These are phyloP conservation scores for Mucor mucedo DNA, from an alignment of 371 early-diverging fungal species.

Conservation along the genomic window DNA sequence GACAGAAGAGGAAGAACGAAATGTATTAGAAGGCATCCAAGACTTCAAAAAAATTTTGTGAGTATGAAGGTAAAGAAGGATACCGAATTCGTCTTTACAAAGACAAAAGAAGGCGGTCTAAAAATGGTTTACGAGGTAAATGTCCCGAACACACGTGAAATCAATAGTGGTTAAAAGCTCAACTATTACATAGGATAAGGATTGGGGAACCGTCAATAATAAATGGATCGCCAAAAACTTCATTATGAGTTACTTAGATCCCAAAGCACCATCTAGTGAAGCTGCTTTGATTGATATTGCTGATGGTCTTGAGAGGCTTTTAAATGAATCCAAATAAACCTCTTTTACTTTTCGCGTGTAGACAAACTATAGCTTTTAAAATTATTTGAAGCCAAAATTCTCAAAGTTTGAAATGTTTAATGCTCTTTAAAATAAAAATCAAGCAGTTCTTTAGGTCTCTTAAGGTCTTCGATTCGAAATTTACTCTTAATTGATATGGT, in stretches of 20 bases:
- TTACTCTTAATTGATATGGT: too few relatives aligned
- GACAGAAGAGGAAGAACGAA: conserved; percentile 50
- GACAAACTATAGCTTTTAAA: too few relatives aligned
- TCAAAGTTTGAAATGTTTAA: too few relatives aligned
- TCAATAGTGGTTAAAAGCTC: background rate
- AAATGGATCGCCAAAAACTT: conserved; percentile 68
- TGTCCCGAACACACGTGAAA: background rate
- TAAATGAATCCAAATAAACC: conserved; percentile 8
- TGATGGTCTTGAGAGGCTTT: conserved; percentile 24
- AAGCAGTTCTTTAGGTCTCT: too few relatives aligned
- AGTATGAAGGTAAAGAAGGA: conserved; percentile 63
- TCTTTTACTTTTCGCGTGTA: too few relatives aligned
- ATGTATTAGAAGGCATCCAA: conserved; percentile 58
- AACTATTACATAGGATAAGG: conserved; percentile 34
- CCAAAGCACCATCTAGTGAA: conserved; percentile 61
- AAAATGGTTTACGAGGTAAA: conserved; percentile 56
- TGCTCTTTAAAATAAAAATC: too few relatives aligned
- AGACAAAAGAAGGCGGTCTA: conserved; percentile 61
- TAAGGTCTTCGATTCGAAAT: too few relatives aligned
- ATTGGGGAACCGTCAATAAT: conserved; percentile 57
- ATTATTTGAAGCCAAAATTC: too few relatives aligned
- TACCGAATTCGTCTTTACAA: conserved; percentile 66
- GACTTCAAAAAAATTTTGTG: conserved; percentile 68
- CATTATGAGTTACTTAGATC: conserved; percentile 67
- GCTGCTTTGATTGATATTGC: conserved; percentile 31